Evolutionary conservation across 768 basidiomycete genomes (phyloP).

Genomic region (Phanerochaete sordida): DNA sequence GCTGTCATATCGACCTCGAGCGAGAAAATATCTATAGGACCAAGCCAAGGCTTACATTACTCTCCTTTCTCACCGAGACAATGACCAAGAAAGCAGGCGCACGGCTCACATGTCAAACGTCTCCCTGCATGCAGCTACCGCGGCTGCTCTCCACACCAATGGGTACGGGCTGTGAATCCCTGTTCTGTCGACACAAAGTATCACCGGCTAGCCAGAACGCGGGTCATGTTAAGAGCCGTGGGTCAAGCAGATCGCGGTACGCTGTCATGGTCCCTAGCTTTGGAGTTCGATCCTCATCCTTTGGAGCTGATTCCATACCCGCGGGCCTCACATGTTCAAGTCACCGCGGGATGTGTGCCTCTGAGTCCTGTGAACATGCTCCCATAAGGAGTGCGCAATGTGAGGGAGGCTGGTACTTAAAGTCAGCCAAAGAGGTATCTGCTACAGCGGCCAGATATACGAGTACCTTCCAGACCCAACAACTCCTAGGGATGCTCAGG

Average conservation of each 20-base stretch:
- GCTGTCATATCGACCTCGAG: no score
- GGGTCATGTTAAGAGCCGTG: not conserved
- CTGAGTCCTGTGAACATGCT: slow-evolving; percentile 1
- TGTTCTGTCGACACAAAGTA: not conserved
- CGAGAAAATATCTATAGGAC: no score
- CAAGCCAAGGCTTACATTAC: not conserved
- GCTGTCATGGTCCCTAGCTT: not conserved
- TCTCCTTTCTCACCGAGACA: not conserved
- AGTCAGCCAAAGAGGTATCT: not conserved
- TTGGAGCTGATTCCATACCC: not conserved
- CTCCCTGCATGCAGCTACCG: not conserved
- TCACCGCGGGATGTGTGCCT: not conserved
- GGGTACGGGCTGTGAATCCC: not conserved
- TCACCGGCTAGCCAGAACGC: not conserved
- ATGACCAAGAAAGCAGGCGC: not conserved
- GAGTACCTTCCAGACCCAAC: not conserved
- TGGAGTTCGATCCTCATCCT: not conserved
- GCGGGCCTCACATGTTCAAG: slow-evolving; percentile 1
- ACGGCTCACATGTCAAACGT: not conserved
- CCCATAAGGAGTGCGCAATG: not conserved
- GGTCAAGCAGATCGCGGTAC: not conserved
- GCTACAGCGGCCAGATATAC: not conserved
- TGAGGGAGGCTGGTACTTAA: not conserved
- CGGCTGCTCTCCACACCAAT: not conserved
- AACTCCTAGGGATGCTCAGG: slow-evolving; percentile 11